These are phyloP conservation scores for Poa annua DNA, from an alignment of 176 grass and related monocot species.

Conservation along the genomic window DNA sequence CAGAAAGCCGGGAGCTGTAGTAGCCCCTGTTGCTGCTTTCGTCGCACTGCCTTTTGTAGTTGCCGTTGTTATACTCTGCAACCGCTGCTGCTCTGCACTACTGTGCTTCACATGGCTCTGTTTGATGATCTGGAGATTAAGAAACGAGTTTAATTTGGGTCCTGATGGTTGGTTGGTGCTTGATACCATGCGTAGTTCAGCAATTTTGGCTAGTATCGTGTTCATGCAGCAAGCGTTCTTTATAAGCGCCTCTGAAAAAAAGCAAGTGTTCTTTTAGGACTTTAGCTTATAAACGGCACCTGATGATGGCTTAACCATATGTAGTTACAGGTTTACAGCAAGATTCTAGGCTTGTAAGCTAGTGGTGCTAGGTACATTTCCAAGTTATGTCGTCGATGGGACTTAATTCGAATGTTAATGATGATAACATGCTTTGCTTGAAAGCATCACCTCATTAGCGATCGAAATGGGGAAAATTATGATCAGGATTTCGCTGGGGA, in stretches of 20 bases:
- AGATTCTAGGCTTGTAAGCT: too few relatives aligned
- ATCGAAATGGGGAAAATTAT: background rate
- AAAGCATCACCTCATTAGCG: conserved; percentile 8
- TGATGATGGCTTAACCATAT: background rate
- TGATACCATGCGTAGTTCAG: background rate
- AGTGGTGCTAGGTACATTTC: background rate
- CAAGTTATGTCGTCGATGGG: background rate
- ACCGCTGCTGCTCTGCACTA: background rate
- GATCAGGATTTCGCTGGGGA: too few relatives aligned
- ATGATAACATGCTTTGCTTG: conserved; percentile 36
- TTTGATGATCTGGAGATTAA: conserved; percentile 1
- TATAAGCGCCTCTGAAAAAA: background rate
- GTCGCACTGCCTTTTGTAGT: background rate
- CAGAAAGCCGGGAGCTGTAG: background rate
- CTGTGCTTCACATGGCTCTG: conserved; percentile 18
- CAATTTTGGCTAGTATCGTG: background rate
- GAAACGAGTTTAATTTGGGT: background rate
- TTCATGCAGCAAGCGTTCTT: conserved; percentile 20
- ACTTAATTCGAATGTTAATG: conserved; percentile 9
- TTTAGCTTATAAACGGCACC: background rate
- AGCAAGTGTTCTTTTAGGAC: background rate
- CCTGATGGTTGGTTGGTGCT: background rate
- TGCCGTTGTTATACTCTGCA: background rate
- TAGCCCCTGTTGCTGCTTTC: background rate
- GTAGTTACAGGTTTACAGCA: background rate